These are phyloP conservation scores for Tarenaya hassleriana DNA, from an alignment of 345 rosid species.

Conservation along the genomic window DNA sequence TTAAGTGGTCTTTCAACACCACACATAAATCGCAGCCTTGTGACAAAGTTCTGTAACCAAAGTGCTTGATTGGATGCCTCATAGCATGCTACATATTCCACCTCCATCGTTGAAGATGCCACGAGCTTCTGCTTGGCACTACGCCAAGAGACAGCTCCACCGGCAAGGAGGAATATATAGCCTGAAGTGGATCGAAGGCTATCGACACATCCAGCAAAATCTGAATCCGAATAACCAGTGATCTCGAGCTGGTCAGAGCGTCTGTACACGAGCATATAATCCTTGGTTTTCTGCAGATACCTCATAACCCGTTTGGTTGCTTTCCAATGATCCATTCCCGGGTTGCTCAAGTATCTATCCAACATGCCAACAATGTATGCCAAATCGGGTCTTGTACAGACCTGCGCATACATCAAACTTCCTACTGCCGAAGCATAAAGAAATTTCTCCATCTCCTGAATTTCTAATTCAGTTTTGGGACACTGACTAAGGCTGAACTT, in stretches of 20 bases:
- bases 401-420: slow-evolving; percentile 3
- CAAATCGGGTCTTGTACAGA: slow-evolving; percentile 3
- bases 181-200: background rate
- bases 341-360: background rate
- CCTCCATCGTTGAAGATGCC: background rate
- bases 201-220: background rate
- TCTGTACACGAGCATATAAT: background rate
- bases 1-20: too few species aligned
- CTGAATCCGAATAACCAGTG: slow-evolving; percentile 2
- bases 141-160: background rate
- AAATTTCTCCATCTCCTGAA: background rate
- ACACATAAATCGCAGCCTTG: too few species aligned
- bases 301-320: background rate
- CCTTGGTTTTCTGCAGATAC: background rate
- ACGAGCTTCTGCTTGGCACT: background rate
- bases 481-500: slow-evolving; percentile 1
- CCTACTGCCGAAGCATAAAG: background rate
- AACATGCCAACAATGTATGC: background rate
- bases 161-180: background rate
- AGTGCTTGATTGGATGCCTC: background rate
- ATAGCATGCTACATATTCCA: background rate
- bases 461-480: background rate
- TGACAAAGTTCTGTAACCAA: background rate
- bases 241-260: background rate
- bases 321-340: slow-evolving; percentile 1